Evolutionary conservation across 108 stramenopile species (phyloP), one percentile per base, ranked within the genome.

Genomic region (Cyclostephanos tholiformis): DNA sequence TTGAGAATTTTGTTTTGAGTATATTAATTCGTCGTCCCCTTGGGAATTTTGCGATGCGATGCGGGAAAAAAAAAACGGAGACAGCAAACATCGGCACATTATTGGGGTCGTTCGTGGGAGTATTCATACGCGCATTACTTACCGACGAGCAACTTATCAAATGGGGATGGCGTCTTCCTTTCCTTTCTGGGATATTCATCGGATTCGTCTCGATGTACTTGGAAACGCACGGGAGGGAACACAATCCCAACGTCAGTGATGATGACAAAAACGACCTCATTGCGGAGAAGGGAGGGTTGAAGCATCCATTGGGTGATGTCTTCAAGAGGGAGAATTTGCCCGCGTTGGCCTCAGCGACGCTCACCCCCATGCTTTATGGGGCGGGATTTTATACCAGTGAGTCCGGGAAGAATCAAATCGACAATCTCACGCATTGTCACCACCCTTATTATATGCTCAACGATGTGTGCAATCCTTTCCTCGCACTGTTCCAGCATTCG

Each of bases 81-180:
- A 80, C 84, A 19, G 85, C 87, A 12, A 88, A 88, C 63, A 32
- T 77, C 20, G 89, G 89, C 17, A 90, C 87, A 12, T 62, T 90
- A 11, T 49, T 88, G 7, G 91, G 91, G 19, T 86, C 80, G 51
- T 41, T 89, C 22, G 70, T 85, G 16, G 88, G 87, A 25, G 85
- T 76, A 13, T 27, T 83, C 22, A 48, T 91, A 41, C 80, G 90
- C 8, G 29, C 72, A 16, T 12, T 84, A n/a, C 75, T 90, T 7
- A 86, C 84, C 14, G 79, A 88, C 8, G 82, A 88, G 55, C 85
- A 87, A 66, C 69, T 92, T 0, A 17, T 74, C 17, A 14, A 35
- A 3, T 92, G 82, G 82, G 91, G 88, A 11, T 92, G 91, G 91
- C 67, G 91, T 1, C 39, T 92, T 2, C 91, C 91, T 2, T 92